phyloP scores from a whole-genome alignment of 176 grass and related monocot species.

The Oryza glaberrima region DNA sequence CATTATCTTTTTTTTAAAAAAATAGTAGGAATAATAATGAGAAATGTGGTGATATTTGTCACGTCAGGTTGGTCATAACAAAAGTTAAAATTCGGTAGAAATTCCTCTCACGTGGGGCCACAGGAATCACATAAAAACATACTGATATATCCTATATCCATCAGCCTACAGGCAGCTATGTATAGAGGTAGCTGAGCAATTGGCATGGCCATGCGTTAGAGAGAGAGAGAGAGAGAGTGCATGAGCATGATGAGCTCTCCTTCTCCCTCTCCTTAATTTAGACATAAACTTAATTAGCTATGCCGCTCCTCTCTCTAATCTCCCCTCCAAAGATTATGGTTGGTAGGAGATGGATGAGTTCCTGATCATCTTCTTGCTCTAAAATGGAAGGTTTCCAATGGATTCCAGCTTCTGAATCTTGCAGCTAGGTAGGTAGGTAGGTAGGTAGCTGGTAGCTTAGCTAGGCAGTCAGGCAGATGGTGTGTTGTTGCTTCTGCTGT shows the following conservation, averaged over 20 bases:
- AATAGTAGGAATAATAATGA: neutral
- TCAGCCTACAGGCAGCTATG: neutral
- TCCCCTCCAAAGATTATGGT: neutral
- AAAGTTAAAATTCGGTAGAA: neutral
- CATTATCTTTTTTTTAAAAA: neutral
- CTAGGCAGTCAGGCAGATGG: slow-evolving; percentile 17
- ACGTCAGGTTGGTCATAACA: neutral
- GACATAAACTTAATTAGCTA: slow-evolving; percentile 1
- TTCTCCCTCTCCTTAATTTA: slow-evolving; percentile 4
- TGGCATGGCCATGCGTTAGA: neutral
- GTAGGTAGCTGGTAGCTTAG: neutral
- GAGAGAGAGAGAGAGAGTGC: neutral
- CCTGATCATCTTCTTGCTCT: slow-evolving; percentile 30
- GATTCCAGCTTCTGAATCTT: neutral
- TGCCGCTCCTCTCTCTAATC: neutral
- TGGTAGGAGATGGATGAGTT: slow-evolving; percentile 15
- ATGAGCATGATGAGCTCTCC: slow-evolving; percentile 27
- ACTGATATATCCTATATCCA: neutral
- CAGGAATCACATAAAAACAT: slow-evolving; percentile 21
- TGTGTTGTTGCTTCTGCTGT: neutral
- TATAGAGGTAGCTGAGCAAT: slow-evolving; percentile 31
- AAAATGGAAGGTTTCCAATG: slow-evolving; percentile 22
- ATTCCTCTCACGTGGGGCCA: neutral
- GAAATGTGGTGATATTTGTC: neutral
- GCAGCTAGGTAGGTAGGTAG: neutral